Evolutionary conservation across 2,329 filamentous ascomycete species (phyloP), one percentile per base, ranked within the genome.

Genomic region (Fusarium beomiforme): DNA sequence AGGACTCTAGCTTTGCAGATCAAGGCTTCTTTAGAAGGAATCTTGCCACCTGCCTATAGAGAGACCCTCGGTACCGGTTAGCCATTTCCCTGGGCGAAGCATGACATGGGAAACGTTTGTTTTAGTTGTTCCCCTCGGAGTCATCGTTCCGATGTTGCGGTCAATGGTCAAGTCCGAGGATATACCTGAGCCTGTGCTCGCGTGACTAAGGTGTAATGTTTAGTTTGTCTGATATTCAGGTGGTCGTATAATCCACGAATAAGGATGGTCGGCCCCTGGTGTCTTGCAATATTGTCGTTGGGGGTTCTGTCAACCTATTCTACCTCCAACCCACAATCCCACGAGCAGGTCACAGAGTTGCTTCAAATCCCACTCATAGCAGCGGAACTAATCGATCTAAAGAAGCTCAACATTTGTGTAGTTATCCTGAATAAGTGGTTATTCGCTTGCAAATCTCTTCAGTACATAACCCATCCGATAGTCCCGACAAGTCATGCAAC

Each of bases 1-100:
- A 41, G 46, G 17, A 71, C 68, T 19, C 19, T 74, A 10, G 70
- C 67, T 1, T 34, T 74, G 33, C 67, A 74, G 24, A 73, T 71
- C 33, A 69, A 74, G 37, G 67, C 72, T 2, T 53, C 42, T 5
- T 39, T 74, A 9, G 67, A 69, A 21, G 49, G 33, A 1, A 36
- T 74, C 1, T 21, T 74, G 1, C 72, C 72, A 5, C 50, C 67
- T 5, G 69, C 64, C 4, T 73, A 73, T 29, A 43, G 58, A 2
- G 63, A 63, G 34, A 65, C 55, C 17, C 46, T 14, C 12, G 33
- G 17, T 10, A 43, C 2, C 37, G 12, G 12, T 33, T 21, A 39
- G 24, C 13, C n/a, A 5, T 21, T 16, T 13, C 3, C 1, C 16
- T 5, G 8, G 19, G 16, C 11, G 8, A 7, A 14, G 33, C 13